A percentile compares a stretch with the other conserved stretches of the same genome.
Evolutionary conservation across 2,329 filamentous ascomycete species (phyloP).

Genomic region (Leptographium lundbergii): DNA sequence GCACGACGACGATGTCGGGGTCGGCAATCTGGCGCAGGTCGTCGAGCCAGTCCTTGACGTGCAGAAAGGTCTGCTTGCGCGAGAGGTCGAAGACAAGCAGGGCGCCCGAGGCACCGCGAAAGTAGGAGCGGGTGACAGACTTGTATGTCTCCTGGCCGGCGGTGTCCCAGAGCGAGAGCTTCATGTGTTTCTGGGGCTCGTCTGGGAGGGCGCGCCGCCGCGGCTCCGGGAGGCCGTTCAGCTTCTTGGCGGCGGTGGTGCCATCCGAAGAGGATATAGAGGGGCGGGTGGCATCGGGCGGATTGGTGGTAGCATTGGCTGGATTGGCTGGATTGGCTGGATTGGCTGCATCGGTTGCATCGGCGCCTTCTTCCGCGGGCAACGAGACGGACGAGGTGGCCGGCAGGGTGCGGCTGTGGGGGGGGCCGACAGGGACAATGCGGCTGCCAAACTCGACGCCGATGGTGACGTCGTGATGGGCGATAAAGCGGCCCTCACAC

Average conservation of each 20-base stretch:
- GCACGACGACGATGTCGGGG: conserved; percentile 83
- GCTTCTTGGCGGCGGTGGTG: conserved; percentile 9
- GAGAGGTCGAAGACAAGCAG: conserved; percentile 94
- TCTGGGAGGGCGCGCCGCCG: conserved; percentile 13
- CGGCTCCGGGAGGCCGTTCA: conserved; percentile 38
- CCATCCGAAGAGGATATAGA: conserved; percentile 12
- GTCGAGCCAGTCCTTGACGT: conserved; percentile 85
- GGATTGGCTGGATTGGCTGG: neutral
- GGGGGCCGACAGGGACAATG: conserved; percentile 81
- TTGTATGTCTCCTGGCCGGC: conserved; percentile 97
- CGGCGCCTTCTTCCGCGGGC: too few relatives aligned
- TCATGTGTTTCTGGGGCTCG: conserved; percentile 64
- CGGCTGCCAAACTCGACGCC: conserved; percentile 92
- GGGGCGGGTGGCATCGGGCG: neutral
- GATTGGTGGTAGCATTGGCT: neutral
- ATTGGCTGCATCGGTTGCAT: neutral
- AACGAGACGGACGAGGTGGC: neutral
- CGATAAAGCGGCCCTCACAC: conserved; percentile 89
- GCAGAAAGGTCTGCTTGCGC: conserved; percentile 69
- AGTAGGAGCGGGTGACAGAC: conserved; percentile 87
- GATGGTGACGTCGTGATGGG: conserved; percentile 93
- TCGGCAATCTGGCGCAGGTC: conserved; percentile 92
- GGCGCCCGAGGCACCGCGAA: conserved; percentile 59
- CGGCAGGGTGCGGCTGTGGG: conserved; percentile 39
- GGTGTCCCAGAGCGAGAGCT: conserved; percentile 88